A percentile compares a stretch with the other conserved stretches of the same genome.
phyloP scores from a whole-genome alignment of 169 alveolate genomes.

The Cryptosporidium andersoni region DNA sequence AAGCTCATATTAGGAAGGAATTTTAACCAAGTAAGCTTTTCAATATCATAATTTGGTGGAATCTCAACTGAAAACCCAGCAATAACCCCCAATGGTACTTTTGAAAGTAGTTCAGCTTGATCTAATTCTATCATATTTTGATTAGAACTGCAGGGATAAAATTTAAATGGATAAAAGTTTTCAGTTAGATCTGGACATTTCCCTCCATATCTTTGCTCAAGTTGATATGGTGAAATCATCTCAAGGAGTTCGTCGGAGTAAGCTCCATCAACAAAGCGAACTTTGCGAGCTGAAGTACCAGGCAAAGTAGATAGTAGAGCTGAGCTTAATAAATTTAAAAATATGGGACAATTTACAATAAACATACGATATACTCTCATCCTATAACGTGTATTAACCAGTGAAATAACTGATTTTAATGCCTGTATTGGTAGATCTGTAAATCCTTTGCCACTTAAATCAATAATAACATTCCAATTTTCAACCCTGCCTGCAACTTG shows the following conservation, averaged over 20 bases:
- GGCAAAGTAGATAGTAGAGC: conserved; percentile 71
- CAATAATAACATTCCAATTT: conserved; percentile 73
- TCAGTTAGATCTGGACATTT: conserved; percentile 71
- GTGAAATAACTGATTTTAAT: conserved; percentile 59
- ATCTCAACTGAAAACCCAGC: conserved; percentile 52
- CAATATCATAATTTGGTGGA: conserved; percentile 43
- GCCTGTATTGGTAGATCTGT: conserved; percentile 68
- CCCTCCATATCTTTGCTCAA: conserved; percentile 73
- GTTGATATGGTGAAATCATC: conserved; percentile 60
- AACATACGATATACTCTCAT: conserved; percentile 72
- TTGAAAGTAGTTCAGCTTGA: conserved; percentile 29
- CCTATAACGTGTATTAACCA: conserved; percentile 71
- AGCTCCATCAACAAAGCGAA: conserved; percentile 65
- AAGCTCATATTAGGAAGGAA: conserved; percentile 21
- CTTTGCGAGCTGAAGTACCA: conserved; percentile 67
- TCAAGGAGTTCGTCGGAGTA: conserved; percentile 54
- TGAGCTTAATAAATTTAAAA: conserved; percentile 60
- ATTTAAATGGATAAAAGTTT: conserved; percentile 61
- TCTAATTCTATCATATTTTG: neutral
- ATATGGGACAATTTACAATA: conserved; percentile 71
- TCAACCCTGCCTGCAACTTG: conserved; percentile 74
- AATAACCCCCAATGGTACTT: conserved; percentile 25
- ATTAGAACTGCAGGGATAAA: conserved; percentile 24
- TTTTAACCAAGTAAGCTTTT: conserved; percentile 48
- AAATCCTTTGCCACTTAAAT: conserved; percentile 59